phyloP scores from a whole-genome alignment of 768 basidiomycete genomes.

The Candolleomyces aberdarensis region DNA sequence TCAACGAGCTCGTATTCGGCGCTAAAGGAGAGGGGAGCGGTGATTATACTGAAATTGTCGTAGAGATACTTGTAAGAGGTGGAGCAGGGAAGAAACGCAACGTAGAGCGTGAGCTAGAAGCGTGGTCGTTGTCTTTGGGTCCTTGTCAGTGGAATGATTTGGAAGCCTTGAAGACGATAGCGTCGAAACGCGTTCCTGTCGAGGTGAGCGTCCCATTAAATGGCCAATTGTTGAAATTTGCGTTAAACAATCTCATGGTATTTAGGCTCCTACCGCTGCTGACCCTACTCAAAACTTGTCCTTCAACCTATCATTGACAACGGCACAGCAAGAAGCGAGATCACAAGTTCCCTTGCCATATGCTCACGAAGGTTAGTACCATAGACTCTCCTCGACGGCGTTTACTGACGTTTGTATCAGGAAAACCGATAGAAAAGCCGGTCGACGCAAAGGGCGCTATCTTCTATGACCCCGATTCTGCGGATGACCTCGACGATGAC shows the following conservation, averaged over 20 bases:
- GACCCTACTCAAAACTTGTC: constrained; percentile 71
- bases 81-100: constrained; percentile 46
- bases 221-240: neutral
- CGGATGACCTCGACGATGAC: constrained; percentile 92
- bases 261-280: constrained; percentile 20
- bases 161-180: constrained; percentile 47
- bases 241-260: neutral
- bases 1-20: constrained; percentile 60
- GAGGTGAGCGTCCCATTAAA: constrained; percentile 24
- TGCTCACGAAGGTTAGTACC: constrained; percentile 70
- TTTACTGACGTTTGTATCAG: neutral
- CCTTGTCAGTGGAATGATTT: constrained; percentile 51
- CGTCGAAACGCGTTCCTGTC: constrained; percentile 31
- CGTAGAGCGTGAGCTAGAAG: constrained; percentile 62
- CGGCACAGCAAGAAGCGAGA: constrained; percentile 74
- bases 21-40: constrained; percentile 49
- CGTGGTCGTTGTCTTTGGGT: constrained; percentile 43
- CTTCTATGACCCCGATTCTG: constrained; percentile 89
- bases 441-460: constrained; percentile 46
- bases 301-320: constrained; percentile 86
- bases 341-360: constrained; percentile 89
- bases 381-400: neutral
- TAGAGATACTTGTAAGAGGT: constrained; percentile 58
- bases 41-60: constrained; percentile 46
- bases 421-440: constrained; percentile 6